Percentiles rank a stretch among this genome's conserved stretches.
phyloP scores from a whole-genome alignment of 202 grass and related monocot species.

The Panicum virgatum region DNA sequence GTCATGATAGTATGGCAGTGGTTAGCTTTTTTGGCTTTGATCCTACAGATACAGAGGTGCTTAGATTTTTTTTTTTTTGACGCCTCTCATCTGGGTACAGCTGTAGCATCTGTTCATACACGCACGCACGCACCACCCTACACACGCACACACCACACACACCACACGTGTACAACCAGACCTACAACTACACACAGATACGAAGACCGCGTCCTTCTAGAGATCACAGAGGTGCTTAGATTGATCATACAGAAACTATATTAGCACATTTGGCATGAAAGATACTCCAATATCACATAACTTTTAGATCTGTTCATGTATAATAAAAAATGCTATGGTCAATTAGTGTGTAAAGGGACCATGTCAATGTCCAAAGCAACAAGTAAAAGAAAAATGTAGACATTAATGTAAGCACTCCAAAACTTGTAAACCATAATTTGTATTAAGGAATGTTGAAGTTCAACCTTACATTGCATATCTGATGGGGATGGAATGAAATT shows the following conservation, averaged over 20 bases:
- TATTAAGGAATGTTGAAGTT: neutral
- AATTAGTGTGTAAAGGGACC: neutral
- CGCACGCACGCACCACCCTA: too few species aligned
- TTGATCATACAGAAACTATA: neutral
- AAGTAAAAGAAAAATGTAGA: neutral
- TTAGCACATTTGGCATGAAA: neutral
- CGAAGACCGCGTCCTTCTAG: too few species aligned
- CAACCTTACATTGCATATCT: conserved; percentile 14
- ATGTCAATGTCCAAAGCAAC: neutral
- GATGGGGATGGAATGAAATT: conserved; percentile 7
- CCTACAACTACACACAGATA: too few species aligned
- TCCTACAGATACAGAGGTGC: neutral
- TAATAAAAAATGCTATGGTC: neutral
- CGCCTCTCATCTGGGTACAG: too few species aligned
- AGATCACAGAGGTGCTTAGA: neutral
- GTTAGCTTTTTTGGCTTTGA: neutral
- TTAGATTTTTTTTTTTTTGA: too few species aligned
- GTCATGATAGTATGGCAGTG: neutral
- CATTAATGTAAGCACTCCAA: neutral
- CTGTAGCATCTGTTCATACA: too few species aligned
- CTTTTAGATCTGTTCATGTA: neutral
- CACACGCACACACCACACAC: too few species aligned
- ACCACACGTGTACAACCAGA: too few species aligned
- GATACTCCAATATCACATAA: neutral
- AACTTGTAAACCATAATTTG: conserved; percentile 24